Evolutionary conservation across 2,329 filamentous ascomycete genomes (phyloP).

Genomic region (Podosphaera xanthii): DNA sequence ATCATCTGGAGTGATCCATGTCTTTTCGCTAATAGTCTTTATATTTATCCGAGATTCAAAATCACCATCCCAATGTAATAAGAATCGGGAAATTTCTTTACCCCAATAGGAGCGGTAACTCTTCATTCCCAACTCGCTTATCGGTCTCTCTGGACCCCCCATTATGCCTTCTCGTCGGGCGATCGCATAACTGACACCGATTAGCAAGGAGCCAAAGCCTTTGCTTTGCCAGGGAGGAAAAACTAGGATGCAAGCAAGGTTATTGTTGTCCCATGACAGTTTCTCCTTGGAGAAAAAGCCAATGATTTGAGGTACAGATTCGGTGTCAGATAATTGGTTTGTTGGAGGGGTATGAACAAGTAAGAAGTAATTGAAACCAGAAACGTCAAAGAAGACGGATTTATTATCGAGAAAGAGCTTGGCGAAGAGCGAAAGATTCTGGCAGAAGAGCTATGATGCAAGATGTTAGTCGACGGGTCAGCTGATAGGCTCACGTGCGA

Average conservation of each 20-base stretch:
- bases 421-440: slow-evolving; percentile 86
- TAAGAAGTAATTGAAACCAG: slow-evolving; percentile 83
- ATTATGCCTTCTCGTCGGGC: slow-evolving; percentile 62
- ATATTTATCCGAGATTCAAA: slow-evolving; percentile 31
- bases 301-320: slow-evolving; percentile 34
- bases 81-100: slow-evolving; percentile 55
- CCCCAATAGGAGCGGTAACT: slow-evolving; percentile 78
- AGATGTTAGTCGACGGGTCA: not conserved
- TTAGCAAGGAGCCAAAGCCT: slow-evolving; percentile 68
- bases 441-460: slow-evolving; percentile 48
- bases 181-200: slow-evolving; percentile 85
- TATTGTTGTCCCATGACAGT: slow-evolving; percentile 97
- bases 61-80: slow-evolving; percentile 19
- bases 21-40: slow-evolving; percentile 48
- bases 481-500: not conserved
- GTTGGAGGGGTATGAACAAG: slow-evolving; percentile 51
- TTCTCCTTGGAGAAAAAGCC: slow-evolving; percentile 99
- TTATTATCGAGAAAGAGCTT: slow-evolving; percentile 98
- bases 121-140: slow-evolving; percentile 62
- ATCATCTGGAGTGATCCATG: slow-evolving; percentile 71
- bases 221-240: slow-evolving; percentile 92
- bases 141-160: slow-evolving; percentile 82
- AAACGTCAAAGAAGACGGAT: slow-evolving; percentile 92
- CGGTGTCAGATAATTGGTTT: slow-evolving; percentile 18
- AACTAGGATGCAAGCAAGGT: slow-evolving; percentile 83